Evolutionary conservation across 306 rosid genomes (phyloP).

Genomic region (Lathyrus tuberosus): DNA sequence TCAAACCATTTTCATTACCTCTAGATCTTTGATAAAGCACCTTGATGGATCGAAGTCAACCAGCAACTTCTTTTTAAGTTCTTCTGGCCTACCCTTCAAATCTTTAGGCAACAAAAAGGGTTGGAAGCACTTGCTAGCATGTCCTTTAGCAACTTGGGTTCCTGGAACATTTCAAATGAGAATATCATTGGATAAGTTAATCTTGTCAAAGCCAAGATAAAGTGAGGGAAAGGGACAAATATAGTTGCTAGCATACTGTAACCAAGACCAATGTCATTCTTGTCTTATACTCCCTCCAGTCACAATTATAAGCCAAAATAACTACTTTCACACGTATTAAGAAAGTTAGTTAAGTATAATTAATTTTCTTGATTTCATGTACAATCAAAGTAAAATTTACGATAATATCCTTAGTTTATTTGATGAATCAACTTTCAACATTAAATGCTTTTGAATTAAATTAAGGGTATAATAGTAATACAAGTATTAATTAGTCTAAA

Average conservation of each 20-base stretch:
- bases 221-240: conserved; percentile 15
- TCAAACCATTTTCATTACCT: conserved; percentile 52
- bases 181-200: conserved; percentile 31
- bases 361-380: too few species aligned
- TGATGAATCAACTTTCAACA: too few species aligned
- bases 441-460: too few species aligned
- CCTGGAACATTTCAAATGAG: conserved; percentile 51
- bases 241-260: background rate
- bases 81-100: conserved; percentile 62
- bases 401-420: too few species aligned
- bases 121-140: conserved; percentile 66
- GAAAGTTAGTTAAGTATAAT: too few species aligned
- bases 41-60: conserved; percentile 84
- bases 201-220: conserved; percentile 4
- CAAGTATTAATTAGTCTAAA: too few species aligned
- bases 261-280: conserved; percentile 4
- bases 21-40: conserved; percentile 69
- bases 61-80: conserved; percentile 64
- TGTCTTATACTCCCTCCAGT: too few species aligned
- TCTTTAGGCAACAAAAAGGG: conserved; percentile 74
- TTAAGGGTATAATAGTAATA: too few species aligned
- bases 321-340: too few species aligned
- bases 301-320: too few species aligned
- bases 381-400: too few species aligned
- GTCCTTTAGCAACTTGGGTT: conserved; percentile 64